Evolutionary conservation across 1,139 yeast genomes (phyloP), one percentile per base, ranked within the genome.

Genomic region (Scheffersomyces lignicola): DNA sequence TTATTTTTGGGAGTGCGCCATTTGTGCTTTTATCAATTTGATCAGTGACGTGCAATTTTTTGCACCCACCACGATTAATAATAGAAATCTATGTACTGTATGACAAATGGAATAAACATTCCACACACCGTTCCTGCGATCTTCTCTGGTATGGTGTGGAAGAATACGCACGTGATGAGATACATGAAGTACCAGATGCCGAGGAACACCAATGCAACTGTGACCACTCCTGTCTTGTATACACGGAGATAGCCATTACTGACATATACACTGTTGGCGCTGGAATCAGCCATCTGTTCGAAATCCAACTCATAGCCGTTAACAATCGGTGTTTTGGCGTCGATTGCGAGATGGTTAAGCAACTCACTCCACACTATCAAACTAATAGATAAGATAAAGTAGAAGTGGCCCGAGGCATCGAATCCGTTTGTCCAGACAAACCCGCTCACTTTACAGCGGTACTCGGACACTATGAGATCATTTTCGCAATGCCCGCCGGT

Each of bases 321-420:
- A 32, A 34, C 17, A 31, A 12, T 3, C 15, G 28, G 18, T 28
- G n/a, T 7, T 24, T 35, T 32, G 31, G 30, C 18, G 16, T 35
- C 33, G 12, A 36, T 17, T 28, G 42, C 29, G 28, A 44, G 22
- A 32, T 49, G 33, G 11, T 44, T 38, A 29, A 38, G 34, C 28
- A 67, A 35, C 38, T 68, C 76, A 29, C 60, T 49, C 62, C 73
- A 57, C 3, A 73, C 39, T 6, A 76, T 54, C 39, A 75, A 47
- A 37, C 79, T 69, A 29, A 74, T 58, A n/a, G 78, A 71, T 2
- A 70, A 55, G 3, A 80, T 45, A 31, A 80, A 67, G 45, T 76
- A 75, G 40, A 71, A 73, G 51, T 82, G 89, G 0, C 89, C 87
- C 18, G 86, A 79, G 1, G 74, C 55, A 50, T 81, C 87, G 43